A percentile compares a stretch with the other conserved stretches of the same genome.
Evolutionary conservation across 306 rosid species (phyloP).

Genomic region (Spatholobus suberectus): DNA sequence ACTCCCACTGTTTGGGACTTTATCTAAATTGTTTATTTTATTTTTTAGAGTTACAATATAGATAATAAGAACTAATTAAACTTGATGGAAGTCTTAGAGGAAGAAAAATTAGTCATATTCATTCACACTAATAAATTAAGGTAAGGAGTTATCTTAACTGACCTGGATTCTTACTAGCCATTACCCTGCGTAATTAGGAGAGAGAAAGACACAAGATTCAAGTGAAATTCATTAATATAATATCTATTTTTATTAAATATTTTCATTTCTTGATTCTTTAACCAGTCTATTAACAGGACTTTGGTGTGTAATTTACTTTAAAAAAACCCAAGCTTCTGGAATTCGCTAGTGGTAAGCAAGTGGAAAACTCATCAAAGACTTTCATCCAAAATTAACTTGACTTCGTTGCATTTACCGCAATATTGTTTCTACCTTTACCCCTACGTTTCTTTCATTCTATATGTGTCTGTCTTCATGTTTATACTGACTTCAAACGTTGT

Average conservation of each 20-base stretch:
- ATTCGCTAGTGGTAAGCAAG: slow-evolving; percentile 26
- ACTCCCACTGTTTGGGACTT: background rate
- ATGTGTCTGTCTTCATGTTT: slow-evolving; percentile 31
- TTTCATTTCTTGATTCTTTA: background rate
- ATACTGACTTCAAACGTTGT: slow-evolving; percentile 32
- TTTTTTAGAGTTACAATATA: background rate
- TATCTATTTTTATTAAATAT: too few species aligned
- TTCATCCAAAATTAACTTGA: slow-evolving; percentile 33
- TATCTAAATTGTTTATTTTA: background rate
- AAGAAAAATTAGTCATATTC: background rate
- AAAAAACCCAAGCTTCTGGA: slow-evolving; percentile 46
- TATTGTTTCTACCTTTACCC: background rate
- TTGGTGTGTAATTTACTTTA: background rate
- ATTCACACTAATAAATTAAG: slow-evolving; percentile 3
- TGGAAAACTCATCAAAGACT: slow-evolving; percentile 42
- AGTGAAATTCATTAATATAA: background rate
- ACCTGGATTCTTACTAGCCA: background rate
- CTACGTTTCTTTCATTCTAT: background rate
- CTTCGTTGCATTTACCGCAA: slow-evolving; percentile 34
- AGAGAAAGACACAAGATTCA: too few species aligned
- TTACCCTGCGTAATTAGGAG: background rate
- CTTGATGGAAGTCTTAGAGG: background rate
- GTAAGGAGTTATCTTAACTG: background rate
- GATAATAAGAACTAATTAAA: background rate
- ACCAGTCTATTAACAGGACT: background rate